phyloP scores from a whole-genome alignment of 768 basidiomycete species.

The Suillus subalutaceus region DNA sequence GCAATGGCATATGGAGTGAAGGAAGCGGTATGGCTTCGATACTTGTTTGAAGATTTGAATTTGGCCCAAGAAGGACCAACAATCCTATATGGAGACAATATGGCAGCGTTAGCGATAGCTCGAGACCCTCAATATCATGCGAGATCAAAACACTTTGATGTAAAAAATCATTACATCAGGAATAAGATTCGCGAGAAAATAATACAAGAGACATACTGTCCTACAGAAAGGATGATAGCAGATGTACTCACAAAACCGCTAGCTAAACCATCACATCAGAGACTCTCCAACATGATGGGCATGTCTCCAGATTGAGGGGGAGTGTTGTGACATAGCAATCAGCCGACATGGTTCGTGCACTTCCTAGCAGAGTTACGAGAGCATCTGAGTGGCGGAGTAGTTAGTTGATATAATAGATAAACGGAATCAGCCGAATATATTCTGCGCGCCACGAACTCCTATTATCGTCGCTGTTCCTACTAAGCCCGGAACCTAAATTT shows the following conservation, averaged over 20 bases:
- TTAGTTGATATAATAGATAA: too few relatives aligned
- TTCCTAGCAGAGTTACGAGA: not conserved
- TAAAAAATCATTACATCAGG: slow-evolving; percentile 35
- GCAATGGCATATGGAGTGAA: slow-evolving; percentile 7
- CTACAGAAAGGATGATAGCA: too few relatives aligned
- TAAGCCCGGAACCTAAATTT: too few relatives aligned
- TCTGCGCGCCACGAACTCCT: too few relatives aligned
- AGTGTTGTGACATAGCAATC: not conserved
- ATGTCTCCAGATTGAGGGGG: too few relatives aligned
- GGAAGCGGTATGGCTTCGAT: slow-evolving; percentile 18
- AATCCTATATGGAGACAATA: slow-evolving; percentile 32
- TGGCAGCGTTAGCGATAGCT: slow-evolving; percentile 27
- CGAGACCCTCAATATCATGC: slow-evolving; percentile 31
- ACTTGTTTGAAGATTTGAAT: slow-evolving; percentile 19
- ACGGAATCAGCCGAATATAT: too few relatives aligned
- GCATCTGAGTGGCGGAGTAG: not conserved
- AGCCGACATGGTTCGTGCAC: not conserved
- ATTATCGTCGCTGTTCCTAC: too few relatives aligned
- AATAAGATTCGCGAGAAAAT: slow-evolving; percentile 17
- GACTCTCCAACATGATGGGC: too few relatives aligned
- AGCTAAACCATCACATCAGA: too few relatives aligned
- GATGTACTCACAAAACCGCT: too few relatives aligned
- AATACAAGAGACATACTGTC: too few relatives aligned
- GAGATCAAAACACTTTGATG: slow-evolving; percentile 38
- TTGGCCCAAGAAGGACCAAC: slow-evolving; percentile 11